phyloP scores from a whole-genome alignment of 2,329 filamentous ascomycete species.

The Fusarium sp. region DNA sequence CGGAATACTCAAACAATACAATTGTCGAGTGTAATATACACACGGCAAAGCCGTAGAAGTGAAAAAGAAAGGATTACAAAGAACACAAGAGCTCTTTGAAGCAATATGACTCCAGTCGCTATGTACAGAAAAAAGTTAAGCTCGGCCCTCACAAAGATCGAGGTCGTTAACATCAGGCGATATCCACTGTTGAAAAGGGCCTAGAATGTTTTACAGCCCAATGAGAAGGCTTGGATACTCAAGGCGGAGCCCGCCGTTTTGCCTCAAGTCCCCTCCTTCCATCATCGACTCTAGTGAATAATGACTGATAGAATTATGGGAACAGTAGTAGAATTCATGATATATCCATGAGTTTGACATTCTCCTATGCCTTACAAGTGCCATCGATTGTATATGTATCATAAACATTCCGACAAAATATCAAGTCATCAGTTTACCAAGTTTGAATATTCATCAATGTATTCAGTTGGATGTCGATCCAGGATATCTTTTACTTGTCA shows the following conservation, averaged over 20 bases:
- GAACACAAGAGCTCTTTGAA: not conserved
- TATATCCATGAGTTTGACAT: not conserved
- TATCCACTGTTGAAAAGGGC: conserved; percentile 8
- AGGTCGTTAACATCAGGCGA: conserved; percentile 36
- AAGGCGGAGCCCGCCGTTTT: conserved; percentile 14
- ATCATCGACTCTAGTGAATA: conserved; percentile 31
- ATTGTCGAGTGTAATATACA: not conserved
- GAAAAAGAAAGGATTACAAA: not conserved
- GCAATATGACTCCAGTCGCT: conserved; percentile 1
- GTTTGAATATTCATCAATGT: conserved; percentile 18
- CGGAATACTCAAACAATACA: not conserved
- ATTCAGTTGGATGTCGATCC: not conserved
- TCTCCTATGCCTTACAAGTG: too few relatives aligned
- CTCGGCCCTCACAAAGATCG: conserved; percentile 1
- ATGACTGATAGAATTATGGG: not conserved
- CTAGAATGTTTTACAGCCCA: conserved; percentile 12
- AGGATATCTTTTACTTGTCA: conserved; percentile 10
- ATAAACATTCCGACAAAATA: too few relatives aligned
- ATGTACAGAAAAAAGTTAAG: conserved; percentile 19
- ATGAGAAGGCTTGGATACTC: not conserved
- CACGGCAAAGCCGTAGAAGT: not conserved
- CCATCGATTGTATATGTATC: too few relatives aligned
- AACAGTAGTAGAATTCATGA: not conserved
- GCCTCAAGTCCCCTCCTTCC: conserved; percentile 3
- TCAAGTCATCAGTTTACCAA: too few relatives aligned